Evolutionary conservation across 495 filamentous ascomycete genomes (phyloP).

Genomic region (Astrothelium subdiscretum): DNA sequence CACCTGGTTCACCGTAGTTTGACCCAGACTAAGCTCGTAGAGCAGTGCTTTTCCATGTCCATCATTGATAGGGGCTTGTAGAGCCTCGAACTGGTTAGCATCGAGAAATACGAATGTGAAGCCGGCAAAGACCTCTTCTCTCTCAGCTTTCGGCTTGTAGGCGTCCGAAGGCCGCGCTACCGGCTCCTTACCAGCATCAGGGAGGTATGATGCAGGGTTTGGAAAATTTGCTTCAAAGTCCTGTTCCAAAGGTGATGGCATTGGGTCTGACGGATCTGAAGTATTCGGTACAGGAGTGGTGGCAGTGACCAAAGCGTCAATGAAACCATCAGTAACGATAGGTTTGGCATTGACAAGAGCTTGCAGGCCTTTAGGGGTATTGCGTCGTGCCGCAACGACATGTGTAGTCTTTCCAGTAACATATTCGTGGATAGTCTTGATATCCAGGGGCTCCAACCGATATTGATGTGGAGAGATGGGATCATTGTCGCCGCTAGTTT

Average conservation of each 20-base stretch:
- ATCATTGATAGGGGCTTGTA: constrained; percentile 60
- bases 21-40: constrained; percentile 46
- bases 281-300: constrained; percentile 36
- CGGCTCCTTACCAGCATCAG: constrained; percentile 64
- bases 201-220: constrained; percentile 55
- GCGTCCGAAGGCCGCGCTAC: constrained; percentile 45
- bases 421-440: constrained; percentile 70
- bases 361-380: constrained; percentile 72
- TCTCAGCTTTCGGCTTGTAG: constrained; percentile 55
- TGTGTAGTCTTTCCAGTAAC: constrained; percentile 65
- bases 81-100: constrained; percentile 60
- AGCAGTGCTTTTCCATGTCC: constrained; percentile 74
- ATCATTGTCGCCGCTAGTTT: constrained; percentile 42
- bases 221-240: constrained; percentile 83
- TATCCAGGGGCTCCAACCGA: constrained; percentile 67
- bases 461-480: constrained; percentile 41
- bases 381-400: constrained; percentile 78
- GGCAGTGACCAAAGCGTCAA: constrained; percentile 44
- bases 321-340: constrained; percentile 66
- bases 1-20: constrained; percentile 65
- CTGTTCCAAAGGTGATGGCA: constrained; percentile 53
- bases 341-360: constrained; percentile 75
- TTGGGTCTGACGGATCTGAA: constrained; percentile 38
- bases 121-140: constrained; percentile 67
- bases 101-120: constrained; percentile 86